Evolutionary conservation across 2,329 filamentous ascomycete species (phyloP), one percentile per base, ranked within the genome.

Genomic region (Phialophora macrospora): DNA sequence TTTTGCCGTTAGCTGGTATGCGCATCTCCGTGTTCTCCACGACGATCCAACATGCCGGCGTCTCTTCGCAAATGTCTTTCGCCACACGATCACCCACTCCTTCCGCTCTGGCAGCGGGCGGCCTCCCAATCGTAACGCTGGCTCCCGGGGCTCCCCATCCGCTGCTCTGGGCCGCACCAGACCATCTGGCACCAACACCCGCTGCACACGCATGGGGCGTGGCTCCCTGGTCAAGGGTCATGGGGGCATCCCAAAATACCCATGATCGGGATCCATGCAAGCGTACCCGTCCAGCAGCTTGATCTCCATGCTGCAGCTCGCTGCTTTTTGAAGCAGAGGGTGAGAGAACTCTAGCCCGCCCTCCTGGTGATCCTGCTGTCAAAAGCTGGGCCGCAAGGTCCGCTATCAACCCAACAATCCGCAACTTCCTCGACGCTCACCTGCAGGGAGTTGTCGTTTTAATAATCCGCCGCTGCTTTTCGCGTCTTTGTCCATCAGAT

Each of bases 21-120:
- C 24, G 26, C 59, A 55, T 44, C 48, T 54, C 34, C 30, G 48
- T 30, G 22, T 51, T 52, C 48, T 52, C 58, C 48, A 60, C 28
- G 58, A 34, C n/a, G 46, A 52, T 60, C 58, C 58, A 52, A 28
- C 52, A 38, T 28, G 46, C 52, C 48, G 46, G 46, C 52, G 52
- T 9, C 52, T 34, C 22, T 24, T 52, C 26, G 48, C 48, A 52
- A 26, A 12, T 34, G n/a, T 24, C 9, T 34, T 12, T 55, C 26
- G 52, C 24, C 3, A 34, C 14, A 4, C 17, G 17, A 17, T 24
- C 28, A 55, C 28, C 51, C 32, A 32, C 51, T 55, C 51, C 26
- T n/a, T 55, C 48, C 24, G 48, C 8, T 5, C 48, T 51, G 20
- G 48, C n/a, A 20, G 48, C 26, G 20, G 11, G 20, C 48, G 11